Base-by-base conservation (phyloP, 352 stramenopile species). In the Thalassiosira mediterranea region DNA sequence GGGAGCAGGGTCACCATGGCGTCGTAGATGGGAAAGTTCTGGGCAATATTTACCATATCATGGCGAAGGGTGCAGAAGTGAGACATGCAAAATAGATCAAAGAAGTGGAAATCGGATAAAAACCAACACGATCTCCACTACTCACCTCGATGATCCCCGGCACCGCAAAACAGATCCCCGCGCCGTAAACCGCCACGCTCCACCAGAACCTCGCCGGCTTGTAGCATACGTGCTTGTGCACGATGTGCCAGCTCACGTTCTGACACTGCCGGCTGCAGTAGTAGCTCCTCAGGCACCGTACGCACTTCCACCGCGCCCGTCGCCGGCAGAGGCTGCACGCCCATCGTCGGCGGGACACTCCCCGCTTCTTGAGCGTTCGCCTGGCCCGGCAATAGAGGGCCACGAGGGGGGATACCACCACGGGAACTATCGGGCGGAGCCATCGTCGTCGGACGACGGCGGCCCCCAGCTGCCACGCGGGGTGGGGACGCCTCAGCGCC, bases 211-310 rank as follows among this genome's bases (percentile, higher is more conserved):
- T 79, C 34, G 58, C 72, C 23, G 86, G 84, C 65, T 93, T 93
- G 72, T 93, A 93, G 74, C 88, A 93, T 31, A 93, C 76, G 68
- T 93, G 86, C 72, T 93, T 93, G 61, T 93, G 88, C 31, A 92
- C 79, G 72, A 93, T 90, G 54, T 93, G 88, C 88, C 88, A 93
- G 51, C 83, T 88, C 11, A 93, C 86, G 76, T 93, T 93, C 68
- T 93, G 87, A 67, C 88, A 93, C 34, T 93, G 85, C 23, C 88
- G 52, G 25, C 74, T 88, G 70, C 88, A 93, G 52, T 93, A 93
- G 61, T 93, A 93, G 46, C 75, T 88, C 17, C 88, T 75, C 13
- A 93, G 73, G 51, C 88, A 93, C 13, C 88, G 66, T 1, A 93
- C 88, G 48, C 88, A 93, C 78, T 89, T 87, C 88, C 88, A 93